These are phyloP conservation scores for Hanseniaspora uvarum DNA, from an alignment of 1,139 yeast species.

Conservation along the genomic window DNA sequence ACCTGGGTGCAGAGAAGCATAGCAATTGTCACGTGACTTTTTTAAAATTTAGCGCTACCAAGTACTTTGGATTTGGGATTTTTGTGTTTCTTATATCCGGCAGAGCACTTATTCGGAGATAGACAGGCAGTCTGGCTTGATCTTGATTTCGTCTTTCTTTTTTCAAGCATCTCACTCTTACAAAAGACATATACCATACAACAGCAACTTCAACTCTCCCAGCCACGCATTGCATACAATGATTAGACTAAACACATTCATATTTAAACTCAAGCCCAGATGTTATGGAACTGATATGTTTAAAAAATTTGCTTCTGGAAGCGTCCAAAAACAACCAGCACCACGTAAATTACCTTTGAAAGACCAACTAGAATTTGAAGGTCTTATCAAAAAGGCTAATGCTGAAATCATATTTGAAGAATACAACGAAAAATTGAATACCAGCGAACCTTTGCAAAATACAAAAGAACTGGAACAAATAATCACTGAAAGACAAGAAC, in stretches of 20 bases:
- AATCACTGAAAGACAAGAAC: conserved; percentile 7
- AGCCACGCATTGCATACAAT: background rate
- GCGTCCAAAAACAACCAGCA: conserved; percentile 38
- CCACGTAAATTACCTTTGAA: conserved; percentile 81
- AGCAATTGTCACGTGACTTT: too few species aligned
- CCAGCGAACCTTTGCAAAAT: conserved; percentile 27
- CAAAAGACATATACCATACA: background rate
- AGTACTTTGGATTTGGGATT: too few species aligned
- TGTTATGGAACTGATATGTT: conserved; percentile 11
- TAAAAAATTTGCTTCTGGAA: conserved; percentile 8
- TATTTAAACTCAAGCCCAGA: background rate
- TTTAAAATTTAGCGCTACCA: too few species aligned
- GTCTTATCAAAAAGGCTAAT: conserved; percentile 67
- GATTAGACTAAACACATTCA: background rate
- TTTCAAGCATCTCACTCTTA: background rate
- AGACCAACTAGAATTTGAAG: conserved; percentile 88
- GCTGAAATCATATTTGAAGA: conserved; percentile 63
- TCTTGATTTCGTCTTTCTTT: too few species aligned
- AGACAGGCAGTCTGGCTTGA: too few species aligned
- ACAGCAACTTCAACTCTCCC: too few species aligned
- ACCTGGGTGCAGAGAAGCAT: too few species aligned
- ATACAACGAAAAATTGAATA: conserved; percentile 44
- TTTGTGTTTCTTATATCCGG: too few species aligned
- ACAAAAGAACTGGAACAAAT: conserved; percentile 23
- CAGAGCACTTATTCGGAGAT: background rate